Base-by-base conservation (phyloP, 352 stramenopile species). In the Aphanomyces astaci region DNA sequence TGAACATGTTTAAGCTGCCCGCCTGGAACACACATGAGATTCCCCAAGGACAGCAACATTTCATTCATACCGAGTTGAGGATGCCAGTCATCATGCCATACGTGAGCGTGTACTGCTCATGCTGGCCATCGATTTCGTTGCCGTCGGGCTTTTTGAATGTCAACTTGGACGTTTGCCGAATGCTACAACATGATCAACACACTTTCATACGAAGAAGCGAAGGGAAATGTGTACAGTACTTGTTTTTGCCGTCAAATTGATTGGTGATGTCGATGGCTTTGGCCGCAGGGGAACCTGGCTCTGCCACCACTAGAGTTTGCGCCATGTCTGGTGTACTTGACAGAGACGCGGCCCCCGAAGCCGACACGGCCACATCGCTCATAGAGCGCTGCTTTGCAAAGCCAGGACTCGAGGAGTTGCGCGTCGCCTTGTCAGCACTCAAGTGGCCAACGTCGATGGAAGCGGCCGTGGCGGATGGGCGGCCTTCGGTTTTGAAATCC, bases 11-110 rank as follows among this genome's bases (percentile, higher is more conserved):
- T 30, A 79, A 76, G 33, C 87, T 90, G 66, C 57, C 64, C 2
- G 45, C 60, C 45, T 60, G 54, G n/a, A n/a, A n/a, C 27, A 5
- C 10, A n/a, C n/a, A n/a, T n/a, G n/a, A n/a, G n/a, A n/a, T n/a
- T n/a, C n/a, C n/a, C n/a, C n/a, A n/a, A n/a, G n/a, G n/a, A n/a
- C n/a, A n/a, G n/a, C n/a, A n/a, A n/a, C 19, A 22, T 66, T 7
- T 7, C 27, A 2, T 2, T 28, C 17, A 87, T 70, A 98, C 97
- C 3, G 93, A 97, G 63, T 97, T 97, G 43, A 96, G 82, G 63
- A 99, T 97, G 24, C 96, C 96, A 46, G 98, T 95, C 97, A 99
- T 99, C 75, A 99, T 98, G 60, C 97, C 96, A 74, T 99, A 98
- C 15, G 96, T 98, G 24, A 99, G 83, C 49, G 96, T 93, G 77